Evolutionary conservation across 2,329 filamentous ascomycete genomes (phyloP).

Genomic region (Tolypocladium amazonense): DNA sequence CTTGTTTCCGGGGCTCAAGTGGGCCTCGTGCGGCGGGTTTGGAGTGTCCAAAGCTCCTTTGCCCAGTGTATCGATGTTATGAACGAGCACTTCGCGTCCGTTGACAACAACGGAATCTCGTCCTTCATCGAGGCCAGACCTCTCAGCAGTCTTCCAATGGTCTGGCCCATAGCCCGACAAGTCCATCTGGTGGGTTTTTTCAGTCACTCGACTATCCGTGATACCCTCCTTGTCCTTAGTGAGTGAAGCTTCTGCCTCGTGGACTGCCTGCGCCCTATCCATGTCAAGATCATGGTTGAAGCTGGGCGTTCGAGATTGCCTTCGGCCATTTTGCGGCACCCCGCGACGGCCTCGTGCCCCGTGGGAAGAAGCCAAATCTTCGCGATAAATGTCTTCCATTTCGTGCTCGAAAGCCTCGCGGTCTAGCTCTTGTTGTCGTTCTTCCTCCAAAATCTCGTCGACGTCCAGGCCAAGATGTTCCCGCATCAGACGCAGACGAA

Average conservation of each 20-base stretch:
- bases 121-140: slow-evolving; percentile 48
- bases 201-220: slow-evolving; percentile 15
- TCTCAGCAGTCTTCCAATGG: slow-evolving; percentile 57
- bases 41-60: slow-evolving; percentile 42
- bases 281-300: slow-evolving; percentile 58
- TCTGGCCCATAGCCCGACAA: slow-evolving; percentile 71
- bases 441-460: slow-evolving; percentile 77
- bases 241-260: slow-evolving; percentile 1
- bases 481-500: slow-evolving; percentile 88
- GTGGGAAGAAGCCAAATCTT: slow-evolving; percentile 16
- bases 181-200: slow-evolving; percentile 57
- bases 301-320: slow-evolving; percentile 30
- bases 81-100: slow-evolving; percentile 61
- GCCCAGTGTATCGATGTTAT: slow-evolving; percentile 52
- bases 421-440: slow-evolving; percentile 57
- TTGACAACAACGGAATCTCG: slow-evolving; percentile 62
- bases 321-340: slow-evolving; percentile 27
- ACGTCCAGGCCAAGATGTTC: slow-evolving; percentile 95
- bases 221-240: not conserved
- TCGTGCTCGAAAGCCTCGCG: slow-evolving; percentile 44
- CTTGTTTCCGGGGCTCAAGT: slow-evolving; percentile 16
- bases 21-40: slow-evolving; percentile 20
- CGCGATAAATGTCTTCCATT: slow-evolving; percentile 52
- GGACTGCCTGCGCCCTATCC: slow-evolving; percentile 38
- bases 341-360: slow-evolving; percentile 13